Evolutionary conservation across 768 basidiomycete species (phyloP), one percentile per base, ranked within the genome.

Genomic region (Leccinum barrowsii): DNA sequence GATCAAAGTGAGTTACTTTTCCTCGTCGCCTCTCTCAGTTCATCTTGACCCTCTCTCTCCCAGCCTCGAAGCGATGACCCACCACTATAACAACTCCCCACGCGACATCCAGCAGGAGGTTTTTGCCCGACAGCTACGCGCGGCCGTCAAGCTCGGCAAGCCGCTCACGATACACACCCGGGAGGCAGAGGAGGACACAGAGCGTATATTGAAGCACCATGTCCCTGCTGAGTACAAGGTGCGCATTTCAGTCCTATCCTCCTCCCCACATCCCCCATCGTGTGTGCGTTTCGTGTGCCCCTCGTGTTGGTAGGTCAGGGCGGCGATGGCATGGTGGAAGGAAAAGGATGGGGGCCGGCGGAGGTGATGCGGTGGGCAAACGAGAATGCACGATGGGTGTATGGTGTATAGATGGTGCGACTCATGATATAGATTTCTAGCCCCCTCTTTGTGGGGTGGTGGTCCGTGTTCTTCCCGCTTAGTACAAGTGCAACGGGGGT

Each of bases 121-220:
- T 11, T 86, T 94, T 52, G 69, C 73, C 1, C 76, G 86, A 8
- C 92, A 94, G 69, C 80, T 94, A 6, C 76, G 76, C 15, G 80
- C 80, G 1, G 91, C 92, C 0, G 80, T 94, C 5, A 72, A 75
- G 17, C 77, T 91, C 1, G 78, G 80, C 3, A 94, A 94, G 66
- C 85, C 92, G 0, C 75, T 94, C 28, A 92, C 90, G 1, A 91
- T 94, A 48, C 92, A 94, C 65, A 92, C 92, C 0, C 81, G 92
- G 4, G 90, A 93, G 66, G 92, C 92, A 0, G 90, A 94, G 55
- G 85, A 81, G 4, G 92, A 94, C 65, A 90, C 89, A 0, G 89
- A 90, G 64, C 73, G 80, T 3, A 90, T 94, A 51, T 64, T 95
- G 57, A 92, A 87, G 64, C 81, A 79, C 17, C 79, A 86, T 13